Conservation (phyloP, 176 grass and related monocot species). For the Rhynchospora pubera region DNA sequence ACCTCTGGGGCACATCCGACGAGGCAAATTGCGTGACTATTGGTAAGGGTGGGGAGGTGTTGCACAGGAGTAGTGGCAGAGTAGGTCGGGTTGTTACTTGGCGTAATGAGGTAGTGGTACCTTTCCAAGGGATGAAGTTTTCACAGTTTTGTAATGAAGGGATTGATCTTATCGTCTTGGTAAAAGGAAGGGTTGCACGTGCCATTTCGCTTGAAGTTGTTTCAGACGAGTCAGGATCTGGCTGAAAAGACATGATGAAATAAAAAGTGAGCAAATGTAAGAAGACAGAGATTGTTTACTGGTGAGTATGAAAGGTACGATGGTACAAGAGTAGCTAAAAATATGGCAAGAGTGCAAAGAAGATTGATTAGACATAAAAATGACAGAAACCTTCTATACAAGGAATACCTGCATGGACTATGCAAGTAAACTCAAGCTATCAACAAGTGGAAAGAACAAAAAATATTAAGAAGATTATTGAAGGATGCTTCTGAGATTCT, state of each 20-base stretch:
- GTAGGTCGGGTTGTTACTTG: constrained; percentile 33
- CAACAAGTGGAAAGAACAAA: constrained; percentile 5
- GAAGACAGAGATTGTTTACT: constrained; percentile 15
- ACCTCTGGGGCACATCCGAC: constrained; percentile 62
- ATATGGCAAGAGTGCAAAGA: not conserved
- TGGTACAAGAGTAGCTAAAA: not conserved
- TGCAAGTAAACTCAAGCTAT: not conserved
- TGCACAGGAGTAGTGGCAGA: constrained; percentile 22
- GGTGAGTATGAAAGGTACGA: not conserved
- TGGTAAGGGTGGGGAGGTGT: constrained; percentile 33
- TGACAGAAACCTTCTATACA: not conserved
- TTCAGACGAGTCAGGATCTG: not conserved
- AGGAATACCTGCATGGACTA: not conserved
- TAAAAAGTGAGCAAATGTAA: constrained; percentile 48
- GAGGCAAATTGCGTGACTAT: constrained; percentile 45
- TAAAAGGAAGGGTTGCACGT: constrained; percentile 10
- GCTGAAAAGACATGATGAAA: constrained; percentile 43
- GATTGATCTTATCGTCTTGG: constrained; percentile 27
- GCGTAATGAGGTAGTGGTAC: constrained; percentile 42
- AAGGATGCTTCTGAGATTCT: not conserved
- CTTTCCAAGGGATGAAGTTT: constrained; percentile 70
- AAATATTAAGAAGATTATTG: not conserved
- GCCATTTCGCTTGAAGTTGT: constrained; percentile 18
- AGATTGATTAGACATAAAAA: not conserved
- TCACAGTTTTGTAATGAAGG: constrained; percentile 49